Evolutionary conservation across 495 filamentous ascomycete species (phyloP), one percentile per base, ranked within the genome.

Genomic region (Bathelium albidoporum): DNA sequence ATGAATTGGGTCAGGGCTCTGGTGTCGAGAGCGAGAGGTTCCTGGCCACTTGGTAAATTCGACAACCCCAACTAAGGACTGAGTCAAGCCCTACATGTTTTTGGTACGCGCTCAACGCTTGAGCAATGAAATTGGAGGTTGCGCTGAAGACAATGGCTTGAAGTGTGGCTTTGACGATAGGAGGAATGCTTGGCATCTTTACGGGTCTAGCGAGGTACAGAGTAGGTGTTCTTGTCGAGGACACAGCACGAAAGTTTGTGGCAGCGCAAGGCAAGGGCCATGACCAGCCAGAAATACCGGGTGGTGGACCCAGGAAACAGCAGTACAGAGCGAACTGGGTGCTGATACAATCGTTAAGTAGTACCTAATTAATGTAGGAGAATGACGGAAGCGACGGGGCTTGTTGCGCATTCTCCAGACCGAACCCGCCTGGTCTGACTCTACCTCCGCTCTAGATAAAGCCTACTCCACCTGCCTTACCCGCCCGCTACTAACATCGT

Each of bases 51-150:
- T 28, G 36, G 45, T 36, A 29, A 52, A n/a, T 32, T 24, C 24
- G n/a, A n/a, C n/a, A n/a, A n/a, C n/a, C n/a, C n/a, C n/a, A n/a
- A n/a, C n/a, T n/a, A n/a, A n/a, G n/a, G n/a, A n/a, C n/a, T n/a
- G n/a, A n/a, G n/a, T n/a, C n/a, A n/a, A n/a, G 34, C 74, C 78
- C 41, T 82, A 90, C 90, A 64, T 83, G 72, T 59, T 77, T 73
- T 63, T 83, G 81, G 70, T 89, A 88, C 34, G 88, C 81, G 43
- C 86, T 82, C 63, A 97, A 84, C 44, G 78, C 73, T 72, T 97
- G 92, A 1, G 91, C 94, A 29, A 96, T 72, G 65, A 96, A 65
- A 68, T 95, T 96, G 64, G 91, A 92, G 3, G 88, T 77, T 64
- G 82, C 83, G 49, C 83, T 86, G 5, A 98, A 80, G 58, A 89